phyloP scores from a whole-genome alignment of 768 basidiomycete genomes.

The Lactarius evosmus region DNA sequence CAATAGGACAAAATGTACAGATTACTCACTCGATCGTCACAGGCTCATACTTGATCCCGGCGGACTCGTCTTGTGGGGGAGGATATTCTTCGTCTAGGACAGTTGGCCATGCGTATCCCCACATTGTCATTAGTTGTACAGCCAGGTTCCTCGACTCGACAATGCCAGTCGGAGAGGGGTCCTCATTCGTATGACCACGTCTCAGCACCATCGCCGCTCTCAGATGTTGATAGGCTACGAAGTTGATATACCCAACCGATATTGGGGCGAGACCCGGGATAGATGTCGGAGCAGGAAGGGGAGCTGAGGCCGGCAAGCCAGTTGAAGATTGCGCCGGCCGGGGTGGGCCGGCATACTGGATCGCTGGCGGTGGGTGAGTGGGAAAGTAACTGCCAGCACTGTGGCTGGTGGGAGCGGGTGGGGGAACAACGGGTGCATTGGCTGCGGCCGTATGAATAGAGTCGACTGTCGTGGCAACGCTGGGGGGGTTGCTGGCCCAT shows the following conservation, averaged over 20 bases:
- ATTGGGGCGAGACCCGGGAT: slow-evolving; percentile 19
- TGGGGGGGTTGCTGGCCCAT: slow-evolving; percentile 59
- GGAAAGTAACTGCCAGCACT: background rate
- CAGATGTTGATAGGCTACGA: slow-evolving; percentile 18
- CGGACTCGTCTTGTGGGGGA: slow-evolving; percentile 17
- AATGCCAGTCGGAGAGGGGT: slow-evolving; percentile 27
- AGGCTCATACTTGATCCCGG: slow-evolving; percentile 25
- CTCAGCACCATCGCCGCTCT: slow-evolving; percentile 13
- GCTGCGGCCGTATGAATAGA: slow-evolving; percentile 11
- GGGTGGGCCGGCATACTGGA: background rate
- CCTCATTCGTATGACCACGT: slow-evolving; percentile 31
- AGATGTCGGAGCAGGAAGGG: slow-evolving; percentile 16
- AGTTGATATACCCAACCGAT: slow-evolving; percentile 24
- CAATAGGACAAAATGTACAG: background rate
- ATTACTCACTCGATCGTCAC: slow-evolving; percentile 23
- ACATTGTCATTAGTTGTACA: slow-evolving; percentile 33
- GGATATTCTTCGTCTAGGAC: slow-evolving; percentile 39
- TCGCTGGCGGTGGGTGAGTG: background rate
- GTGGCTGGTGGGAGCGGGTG: slow-evolving; percentile 1
- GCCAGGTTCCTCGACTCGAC: slow-evolving; percentile 29
- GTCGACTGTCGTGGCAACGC: slow-evolving; percentile 28
- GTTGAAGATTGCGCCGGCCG: slow-evolving; percentile 5
- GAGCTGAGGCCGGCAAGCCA: background rate
- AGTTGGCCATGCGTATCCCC: slow-evolving; percentile 44
- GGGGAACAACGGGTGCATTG: background rate